A percentile compares a stretch with the other conserved stretches of the same genome.
These are phyloP conservation scores for Meredithiella fracta DNA, from an alignment of 2,329 filamentous ascomycete genomes.

Conservation along the genomic window DNA sequence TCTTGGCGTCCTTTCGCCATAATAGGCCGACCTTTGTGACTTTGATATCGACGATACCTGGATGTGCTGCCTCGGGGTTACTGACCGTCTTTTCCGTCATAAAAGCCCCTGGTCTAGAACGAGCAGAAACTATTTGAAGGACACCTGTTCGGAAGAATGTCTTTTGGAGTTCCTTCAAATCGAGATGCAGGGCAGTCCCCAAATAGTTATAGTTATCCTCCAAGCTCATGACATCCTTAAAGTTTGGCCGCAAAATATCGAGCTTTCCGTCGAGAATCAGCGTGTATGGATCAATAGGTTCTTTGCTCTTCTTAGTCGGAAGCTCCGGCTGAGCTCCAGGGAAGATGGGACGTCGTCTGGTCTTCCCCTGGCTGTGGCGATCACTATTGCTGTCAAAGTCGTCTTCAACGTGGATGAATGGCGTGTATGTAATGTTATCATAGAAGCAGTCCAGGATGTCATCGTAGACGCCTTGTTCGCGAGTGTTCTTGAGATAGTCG, in stretches of 20 bases:
- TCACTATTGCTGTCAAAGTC: slow-evolving; percentile 67
- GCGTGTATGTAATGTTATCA: slow-evolving; percentile 95
- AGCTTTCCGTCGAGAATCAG: slow-evolving; percentile 82
- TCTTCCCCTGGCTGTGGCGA: slow-evolving; percentile 54
- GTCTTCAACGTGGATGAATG: slow-evolving; percentile 94
- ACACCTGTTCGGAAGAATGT: slow-evolving; percentile 85
- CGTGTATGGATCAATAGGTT: slow-evolving; percentile 89
- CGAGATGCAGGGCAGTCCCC: slow-evolving; percentile 57
- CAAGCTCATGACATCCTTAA: slow-evolving; percentile 82
- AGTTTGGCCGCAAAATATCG: slow-evolving; percentile 62
- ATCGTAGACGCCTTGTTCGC: slow-evolving; percentile 78
- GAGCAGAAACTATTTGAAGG: slow-evolving; percentile 83
- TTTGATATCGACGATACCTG: slow-evolving; percentile 91
- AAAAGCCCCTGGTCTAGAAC: slow-evolving; percentile 88
- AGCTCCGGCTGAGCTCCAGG: slow-evolving; percentile 33
- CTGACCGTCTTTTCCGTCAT: slow-evolving; percentile 72
- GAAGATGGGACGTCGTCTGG: slow-evolving; percentile 55
- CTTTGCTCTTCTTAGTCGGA: slow-evolving; percentile 45
- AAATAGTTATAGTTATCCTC: slow-evolving; percentile 87
- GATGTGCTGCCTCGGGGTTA: slow-evolving; percentile 73
- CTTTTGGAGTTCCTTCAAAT: slow-evolving; percentile 67
- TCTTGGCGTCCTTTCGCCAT: slow-evolving; percentile 89
- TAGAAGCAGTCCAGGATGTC: slow-evolving; percentile 94
- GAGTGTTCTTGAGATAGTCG: slow-evolving; percentile 91
- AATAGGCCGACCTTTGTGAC: slow-evolving; percentile 88